Evolutionary conservation across 1,139 yeast genomes (phyloP).

Genomic region (Saccharomyces pastorianus): DNA sequence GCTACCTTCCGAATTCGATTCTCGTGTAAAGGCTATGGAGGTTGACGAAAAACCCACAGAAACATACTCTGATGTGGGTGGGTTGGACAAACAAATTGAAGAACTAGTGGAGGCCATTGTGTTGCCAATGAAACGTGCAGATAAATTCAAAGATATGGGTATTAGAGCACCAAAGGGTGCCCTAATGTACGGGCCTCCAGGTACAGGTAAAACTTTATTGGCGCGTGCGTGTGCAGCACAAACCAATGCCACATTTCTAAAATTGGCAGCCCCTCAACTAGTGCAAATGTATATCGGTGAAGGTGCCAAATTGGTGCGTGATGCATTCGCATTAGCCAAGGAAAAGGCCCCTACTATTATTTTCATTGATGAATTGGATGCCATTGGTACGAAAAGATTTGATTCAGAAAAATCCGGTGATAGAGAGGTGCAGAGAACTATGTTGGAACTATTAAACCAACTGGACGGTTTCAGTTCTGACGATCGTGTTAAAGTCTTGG

Average conservation of each 20-base stretch:
- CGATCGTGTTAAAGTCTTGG: constrained; percentile 92
- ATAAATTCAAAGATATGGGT: constrained; percentile 79
- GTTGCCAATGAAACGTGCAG: constrained; percentile 96
- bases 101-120: constrained; percentile 97
- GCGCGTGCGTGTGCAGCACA: constrained; percentile 99
- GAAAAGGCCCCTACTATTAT: constrained; percentile 98
- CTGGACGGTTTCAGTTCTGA: constrained; percentile 98
- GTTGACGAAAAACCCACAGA: constrained; percentile 98
- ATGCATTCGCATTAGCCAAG: constrained; percentile 96
- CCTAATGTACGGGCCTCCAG: constrained; percentile 98
- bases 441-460: constrained; percentile 94
- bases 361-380: constrained; percentile 95
- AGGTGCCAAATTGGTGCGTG: constrained; percentile 96
- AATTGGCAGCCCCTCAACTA: constrained; percentile 95
- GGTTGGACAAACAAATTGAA: constrained; percentile 94
- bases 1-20: constrained; percentile 93
- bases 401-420: constrained; percentile 97
- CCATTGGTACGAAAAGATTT: constrained; percentile 96
- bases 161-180: constrained; percentile 98
- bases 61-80: constrained; percentile 95
- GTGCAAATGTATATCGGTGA: constrained; percentile 99
- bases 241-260: constrained; percentile 94
- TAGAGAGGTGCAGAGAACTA: constrained; percentile 97
- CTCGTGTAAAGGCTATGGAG: constrained; percentile 98
- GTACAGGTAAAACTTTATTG: constrained; percentile 93